Base-by-base conservation (phyloP, 176 grass and related monocot genomes). In the Musa troglodytarum region DNA sequence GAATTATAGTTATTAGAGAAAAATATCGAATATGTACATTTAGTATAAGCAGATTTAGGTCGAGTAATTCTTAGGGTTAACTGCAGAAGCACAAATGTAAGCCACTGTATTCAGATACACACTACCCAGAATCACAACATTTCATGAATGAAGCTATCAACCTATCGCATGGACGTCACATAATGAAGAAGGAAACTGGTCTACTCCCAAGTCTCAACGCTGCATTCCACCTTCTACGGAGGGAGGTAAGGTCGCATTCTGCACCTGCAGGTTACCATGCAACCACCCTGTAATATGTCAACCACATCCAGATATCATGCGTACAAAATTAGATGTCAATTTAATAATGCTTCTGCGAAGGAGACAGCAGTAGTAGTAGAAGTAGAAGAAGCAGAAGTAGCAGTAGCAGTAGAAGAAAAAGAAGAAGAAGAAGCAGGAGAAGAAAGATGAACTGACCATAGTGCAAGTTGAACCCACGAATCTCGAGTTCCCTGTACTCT, bases 251-350 rank as follows among this genome's bases (percentile, higher is more conserved):
- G 77, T 68, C 58, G 29, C 23, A 23, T 21, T 74, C 19, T 84
- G 68, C 50, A 21, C 74, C 16, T 21, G 23, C 57, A 84, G 11
- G 50, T 84, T 84, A 65, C 76, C 82, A 26, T 78, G 54, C 76
- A 29, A 29, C 28, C 82, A 79, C 54, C 82, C 82, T 84, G 53
- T 28, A 63, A 65, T 5, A 52, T n/a, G 13, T 15, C 43, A 62
- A 69, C 28, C 76, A 16, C 55, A 34, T 34, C 0, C 51, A 69
- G 19, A 76, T 13, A n/a, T 49, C 14, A 22, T 22, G 22, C 0
- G 22, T 22, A 22, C 22, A 22, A 22, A 22, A 22, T 22, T 22
- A 22, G 22, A 22, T 22, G 22, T 22, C 22, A 82, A 24, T 52
- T 17, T 1, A 53, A 11, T 5, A 10, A 72, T 52, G 65, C 17